A percentile compares a stretch with the other conserved stretches of the same genome.
phyloP scores from a whole-genome alignment of 2,329 filamentous ascomycete genomes.

The Beauveria sp. region DNA sequence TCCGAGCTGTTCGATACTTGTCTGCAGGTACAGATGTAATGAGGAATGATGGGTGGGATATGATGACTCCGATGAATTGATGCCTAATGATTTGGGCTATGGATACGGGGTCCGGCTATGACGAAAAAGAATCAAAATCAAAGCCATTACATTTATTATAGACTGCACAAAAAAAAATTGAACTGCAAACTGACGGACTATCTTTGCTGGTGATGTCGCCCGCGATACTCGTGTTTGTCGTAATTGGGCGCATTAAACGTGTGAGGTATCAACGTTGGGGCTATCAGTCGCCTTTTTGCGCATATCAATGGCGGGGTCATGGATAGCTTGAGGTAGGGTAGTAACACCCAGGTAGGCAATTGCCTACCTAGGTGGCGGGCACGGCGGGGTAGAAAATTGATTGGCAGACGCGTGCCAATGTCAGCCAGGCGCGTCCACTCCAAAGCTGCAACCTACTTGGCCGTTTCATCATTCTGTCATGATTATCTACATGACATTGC shows the following conservation, averaged over 20 bases:
- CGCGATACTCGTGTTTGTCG: not conserved
- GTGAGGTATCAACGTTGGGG: no score
- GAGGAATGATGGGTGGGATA: conserved; percentile 24
- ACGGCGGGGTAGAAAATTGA: conserved; percentile 15
- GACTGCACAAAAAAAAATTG: conserved; percentile 10
- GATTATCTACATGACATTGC: not conserved
- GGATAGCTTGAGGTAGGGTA: not conserved
- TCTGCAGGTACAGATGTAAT: conserved; percentile 20
- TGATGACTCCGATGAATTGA: conserved; percentile 20
- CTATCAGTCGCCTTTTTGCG: no score
- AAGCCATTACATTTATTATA: conserved; percentile 13
- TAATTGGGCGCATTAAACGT: no score
- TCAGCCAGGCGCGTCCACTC: not conserved
- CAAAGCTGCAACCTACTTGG: not conserved
- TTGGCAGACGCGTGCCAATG: conserved; percentile 13
- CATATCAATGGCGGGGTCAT: conserved; percentile 2
- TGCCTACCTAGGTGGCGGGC: not conserved
- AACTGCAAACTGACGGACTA: not conserved
- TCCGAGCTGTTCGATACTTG: not conserved
- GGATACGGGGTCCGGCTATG: conserved; percentile 12
- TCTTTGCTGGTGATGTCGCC: not conserved
- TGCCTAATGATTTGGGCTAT: conserved; percentile 11
- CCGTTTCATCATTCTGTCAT: not conserved
- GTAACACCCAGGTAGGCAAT: not conserved
- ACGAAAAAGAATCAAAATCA: conserved; percentile 1